Evolutionary conservation across 768 basidiomycete species (phyloP), one percentile per base, ranked within the genome.

Genomic region (Pleurotus cornucopiae): DNA sequence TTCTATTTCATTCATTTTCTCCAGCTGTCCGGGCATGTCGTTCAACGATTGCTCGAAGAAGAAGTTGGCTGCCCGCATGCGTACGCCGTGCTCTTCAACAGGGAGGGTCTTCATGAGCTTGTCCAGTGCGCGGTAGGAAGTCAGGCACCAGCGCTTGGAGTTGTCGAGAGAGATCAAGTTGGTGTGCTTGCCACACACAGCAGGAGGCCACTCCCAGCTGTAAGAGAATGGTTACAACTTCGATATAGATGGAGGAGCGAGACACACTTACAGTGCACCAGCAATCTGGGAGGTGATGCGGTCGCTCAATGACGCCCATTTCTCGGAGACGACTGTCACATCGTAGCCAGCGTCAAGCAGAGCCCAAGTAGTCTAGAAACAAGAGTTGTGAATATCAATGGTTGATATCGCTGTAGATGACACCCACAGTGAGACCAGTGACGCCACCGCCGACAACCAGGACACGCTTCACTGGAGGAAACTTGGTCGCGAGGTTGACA

Each of bases 171-270:
- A 74, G 49, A 67, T 65, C n/a, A 61, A 56, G 62, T 72, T 70
- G 4, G 70, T 70, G 60, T 74, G 72, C 39, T 68, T 62, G 45
- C 73, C 73, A 57, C 73, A 73, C 16, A 74, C 73, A 2, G 73
- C 73, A 14, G 73, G 72, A 1, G 72, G 72, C 58, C 66, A 73
- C 55, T 74, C 73, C 73, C 73, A 73, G 18, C 69, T 68, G 12
- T 49, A 16, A 48, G 46, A 49, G 34, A 45, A 38, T 39, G 57
- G 43, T 56, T 56, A 61, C 23, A 46, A 46, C 13, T 39, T 13
- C 43, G 40, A 41, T 16, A 49, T n/a, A 51, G 26, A 18, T 23
- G 39, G 2, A 30, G 46, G 11, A 11, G 21, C n/a, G 20, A 6
- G 20, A 44, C 39, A 45, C 14, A 58, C 66, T 57, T 60, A 69